A percentile compares a stretch with the other conserved stretches of the same genome.
Conservation (phyloP, 2,329 filamentous ascomycete genomes). For the Diaporthe destruens region DNA sequence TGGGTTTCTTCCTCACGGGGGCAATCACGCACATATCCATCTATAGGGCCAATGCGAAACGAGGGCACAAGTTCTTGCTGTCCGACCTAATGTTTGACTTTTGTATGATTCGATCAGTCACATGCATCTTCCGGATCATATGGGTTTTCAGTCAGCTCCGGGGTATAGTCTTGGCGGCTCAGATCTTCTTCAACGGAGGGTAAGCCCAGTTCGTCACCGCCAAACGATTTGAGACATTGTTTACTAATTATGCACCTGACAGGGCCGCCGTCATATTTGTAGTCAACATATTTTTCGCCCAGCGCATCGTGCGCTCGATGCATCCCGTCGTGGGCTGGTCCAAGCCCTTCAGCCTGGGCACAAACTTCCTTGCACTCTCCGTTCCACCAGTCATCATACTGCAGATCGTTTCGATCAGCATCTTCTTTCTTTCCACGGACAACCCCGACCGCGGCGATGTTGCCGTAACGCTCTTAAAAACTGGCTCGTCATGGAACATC, state of each 20-base stretch:
- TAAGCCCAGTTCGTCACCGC: slow-evolving; percentile 34
- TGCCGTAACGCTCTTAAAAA: slow-evolving; percentile 42
- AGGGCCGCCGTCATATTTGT: slow-evolving; percentile 53
- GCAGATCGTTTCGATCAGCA: slow-evolving; percentile 48
- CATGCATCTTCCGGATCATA: slow-evolving; percentile 52
- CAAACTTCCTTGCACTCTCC: slow-evolving; percentile 47
- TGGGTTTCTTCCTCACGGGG: slow-evolving; percentile 45
- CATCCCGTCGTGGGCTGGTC: slow-evolving; percentile 54
- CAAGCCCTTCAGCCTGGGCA: slow-evolving; percentile 45
- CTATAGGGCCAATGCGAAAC: slow-evolving; percentile 48
- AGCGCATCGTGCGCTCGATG: slow-evolving; percentile 54
- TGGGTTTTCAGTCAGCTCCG: slow-evolving; percentile 49
- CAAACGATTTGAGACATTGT: background rate
- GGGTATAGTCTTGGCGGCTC: slow-evolving; percentile 51
- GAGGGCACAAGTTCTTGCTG: slow-evolving; percentile 55
- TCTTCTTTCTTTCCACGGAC: slow-evolving; percentile 46
- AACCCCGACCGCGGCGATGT: slow-evolving; percentile 40
- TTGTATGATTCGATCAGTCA: slow-evolving; percentile 51
- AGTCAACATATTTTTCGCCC: slow-evolving; percentile 55
- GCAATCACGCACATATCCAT: slow-evolving; percentile 46
- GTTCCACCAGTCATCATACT: slow-evolving; percentile 49
- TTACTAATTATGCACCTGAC: background rate
- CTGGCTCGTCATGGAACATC: slow-evolving; percentile 45
- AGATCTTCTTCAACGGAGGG: slow-evolving; percentile 54
- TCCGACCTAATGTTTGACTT: slow-evolving; percentile 54